Base-by-base conservation (phyloP, 176 grass and related monocot genomes). In the Chrysopogon serrulatus region DNA sequence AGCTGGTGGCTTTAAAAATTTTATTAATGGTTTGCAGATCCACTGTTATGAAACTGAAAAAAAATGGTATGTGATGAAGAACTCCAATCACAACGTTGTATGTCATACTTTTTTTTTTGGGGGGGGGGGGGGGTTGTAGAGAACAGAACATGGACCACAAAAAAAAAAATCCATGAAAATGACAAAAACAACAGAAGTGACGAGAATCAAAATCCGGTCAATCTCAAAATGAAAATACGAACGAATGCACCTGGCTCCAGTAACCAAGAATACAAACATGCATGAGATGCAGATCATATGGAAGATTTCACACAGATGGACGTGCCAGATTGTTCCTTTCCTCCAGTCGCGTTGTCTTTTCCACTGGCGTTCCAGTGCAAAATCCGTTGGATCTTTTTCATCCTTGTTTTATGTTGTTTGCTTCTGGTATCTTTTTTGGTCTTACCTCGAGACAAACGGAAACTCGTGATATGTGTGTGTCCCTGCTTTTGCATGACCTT, bases 401-500 rank as follows among this genome's bases (percentile, higher is more conserved):
- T 16, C 42, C 21, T 59, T 82, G 54, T 90, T 81, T 86, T 82
- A 69, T 73, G 24, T 86, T 86, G 79, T 44, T 86, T 83, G 65
- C 79, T 86, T 77, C 68, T 47, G 64, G 88, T 79, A 79, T 73
- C 79, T 90, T 80, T 74, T 90, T 90, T 86, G 79, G 83, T 71
- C 45, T 82, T 78, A 78, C 79, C 73, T 83, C 30, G 61, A 86
- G 84, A 79, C 88, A 86, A 86, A 86, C 27, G 73, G 79, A 71
- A 83, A 79, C 88, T 90, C 88, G 84, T 90, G 88, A 86, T 79
- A 83, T 83, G 73, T 79, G 73, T 79, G 59, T 90, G 88, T 41
- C 65, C 88, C 67, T 83, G 74, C 84, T 90, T 90, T 86, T 90
- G 84, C 88, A 86, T 90, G 88, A 71, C 73, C 44, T 83, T 86